Conservation (phyloP, 768 basidiomycete species). For the Hydnum rufescens region DNA sequence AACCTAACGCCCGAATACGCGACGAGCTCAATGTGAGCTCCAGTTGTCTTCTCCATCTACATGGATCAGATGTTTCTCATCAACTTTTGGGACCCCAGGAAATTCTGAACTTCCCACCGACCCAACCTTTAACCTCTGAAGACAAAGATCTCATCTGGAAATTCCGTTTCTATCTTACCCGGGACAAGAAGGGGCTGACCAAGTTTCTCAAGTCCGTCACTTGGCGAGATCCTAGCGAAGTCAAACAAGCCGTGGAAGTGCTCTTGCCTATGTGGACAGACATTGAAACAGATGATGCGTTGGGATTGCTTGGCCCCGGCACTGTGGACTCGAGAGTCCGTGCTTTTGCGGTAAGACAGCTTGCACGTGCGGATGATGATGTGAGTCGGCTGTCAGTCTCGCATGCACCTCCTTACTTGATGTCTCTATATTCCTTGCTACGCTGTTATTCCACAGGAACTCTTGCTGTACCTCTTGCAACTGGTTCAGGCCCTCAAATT, state of each 20-base stretch:
- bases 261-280: constrained; percentile 92
- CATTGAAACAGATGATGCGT: constrained; percentile 88
- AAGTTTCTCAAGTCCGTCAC: constrained; percentile 97
- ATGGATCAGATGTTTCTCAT: not conserved
- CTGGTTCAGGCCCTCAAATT: constrained; percentile 97
- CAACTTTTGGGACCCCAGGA: constrained; percentile 28
- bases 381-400: constrained; percentile 24
- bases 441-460: constrained; percentile 37
- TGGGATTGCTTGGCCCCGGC: constrained; percentile 81
- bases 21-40: constrained; percentile 71
- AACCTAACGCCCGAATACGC: constrained; percentile 88
- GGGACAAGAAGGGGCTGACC: constrained; percentile 84
- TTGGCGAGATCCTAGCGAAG: constrained; percentile 90
- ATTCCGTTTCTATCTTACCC: constrained; percentile 89
- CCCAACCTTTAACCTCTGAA: constrained; percentile 63
- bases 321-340: constrained; percentile 83
- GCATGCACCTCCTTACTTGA: not conserved
- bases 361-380: constrained; percentile 85
- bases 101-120: constrained; percentile 82
- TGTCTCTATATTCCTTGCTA: not conserved
- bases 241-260: constrained; percentile 95
- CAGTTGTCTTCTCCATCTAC: not conserved
- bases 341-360: constrained; percentile 82
- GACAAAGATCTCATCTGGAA: constrained; percentile 98
- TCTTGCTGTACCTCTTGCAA: constrained; percentile 80